Conservation (phyloP, 2,329 filamentous ascomycete species). For the Sporothrix mexicana region DNA sequence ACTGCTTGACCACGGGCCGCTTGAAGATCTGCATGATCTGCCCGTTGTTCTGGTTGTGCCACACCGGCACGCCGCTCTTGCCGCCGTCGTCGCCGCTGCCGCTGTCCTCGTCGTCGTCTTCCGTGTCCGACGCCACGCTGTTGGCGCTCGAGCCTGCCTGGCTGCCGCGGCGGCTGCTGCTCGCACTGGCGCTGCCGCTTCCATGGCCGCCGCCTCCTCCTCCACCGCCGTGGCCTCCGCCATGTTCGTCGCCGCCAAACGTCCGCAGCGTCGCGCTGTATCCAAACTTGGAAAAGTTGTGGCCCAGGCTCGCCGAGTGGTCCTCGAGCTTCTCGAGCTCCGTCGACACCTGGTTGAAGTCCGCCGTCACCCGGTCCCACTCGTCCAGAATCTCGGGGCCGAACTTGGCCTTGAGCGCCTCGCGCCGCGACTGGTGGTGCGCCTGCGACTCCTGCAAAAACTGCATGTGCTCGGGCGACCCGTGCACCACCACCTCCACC, state of each 20-base stretch:
- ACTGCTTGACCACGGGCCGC: conserved; percentile 66
- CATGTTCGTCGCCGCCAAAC: conserved; percentile 41
- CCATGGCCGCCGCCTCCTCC: not conserved
- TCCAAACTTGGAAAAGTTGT: conserved; percentile 68
- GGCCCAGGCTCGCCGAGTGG: conserved; percentile 56
- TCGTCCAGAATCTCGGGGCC: conserved; percentile 57
- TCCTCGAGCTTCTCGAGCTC: conserved; percentile 62
- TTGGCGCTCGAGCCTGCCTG: conserved; percentile 17
- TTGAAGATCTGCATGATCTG: conserved; percentile 62
- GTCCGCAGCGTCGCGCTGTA: conserved; percentile 64
- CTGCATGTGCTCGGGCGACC: conserved; percentile 54
- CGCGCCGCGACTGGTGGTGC: conserved; percentile 58
- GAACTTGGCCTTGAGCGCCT: conserved; percentile 55
- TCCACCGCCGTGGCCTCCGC: conserved; percentile 9
- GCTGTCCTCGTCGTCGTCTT: conserved; percentile 36
- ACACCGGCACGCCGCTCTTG: conserved; percentile 32
- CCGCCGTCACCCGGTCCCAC: conserved; percentile 60
- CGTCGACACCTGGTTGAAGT: conserved; percentile 57
- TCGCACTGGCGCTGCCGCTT: not conserved
- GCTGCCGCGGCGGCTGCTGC: conserved; percentile 22
- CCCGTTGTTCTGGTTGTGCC: conserved; percentile 45
- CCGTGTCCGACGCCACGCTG: conserved; percentile 30
- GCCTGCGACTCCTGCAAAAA: conserved; percentile 57
- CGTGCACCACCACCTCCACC: conserved; percentile 64
- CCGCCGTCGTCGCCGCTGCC: conserved; percentile 5